Evolutionary conservation across 768 basidiomycete species (phyloP).

Genomic region (Phanerochaete sordida): DNA sequence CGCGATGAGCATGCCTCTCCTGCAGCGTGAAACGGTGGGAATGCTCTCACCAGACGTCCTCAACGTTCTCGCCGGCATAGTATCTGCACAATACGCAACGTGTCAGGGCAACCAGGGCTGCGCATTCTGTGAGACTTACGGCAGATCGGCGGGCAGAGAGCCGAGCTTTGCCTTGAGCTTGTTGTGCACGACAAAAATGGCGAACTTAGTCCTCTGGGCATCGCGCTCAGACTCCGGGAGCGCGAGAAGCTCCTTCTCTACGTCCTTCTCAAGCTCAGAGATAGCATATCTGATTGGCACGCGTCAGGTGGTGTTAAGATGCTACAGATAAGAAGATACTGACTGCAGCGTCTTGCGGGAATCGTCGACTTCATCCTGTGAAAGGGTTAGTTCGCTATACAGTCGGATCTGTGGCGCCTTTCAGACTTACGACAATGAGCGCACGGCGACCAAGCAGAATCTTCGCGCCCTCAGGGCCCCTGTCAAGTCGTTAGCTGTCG

Average conservation of each 20-base stretch:
- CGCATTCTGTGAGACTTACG: slow-evolving; percentile 40
- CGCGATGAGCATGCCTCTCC: slow-evolving; percentile 8
- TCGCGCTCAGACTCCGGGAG: slow-evolving; percentile 74
- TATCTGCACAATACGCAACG: slow-evolving; percentile 41
- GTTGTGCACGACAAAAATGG: slow-evolving; percentile 92
- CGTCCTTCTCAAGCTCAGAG: slow-evolving; percentile 85
- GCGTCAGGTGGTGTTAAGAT: not conserved
- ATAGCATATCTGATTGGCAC: slow-evolving; percentile 70
- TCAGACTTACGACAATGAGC: slow-evolving; percentile 70
- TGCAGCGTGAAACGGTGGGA: slow-evolving; percentile 3
- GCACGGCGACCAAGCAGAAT: slow-evolving; percentile 75
- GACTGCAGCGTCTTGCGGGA: slow-evolving; percentile 86
- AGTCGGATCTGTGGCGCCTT: slow-evolving; percentile 1
- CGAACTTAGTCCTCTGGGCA: slow-evolving; percentile 73
- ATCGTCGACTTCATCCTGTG: slow-evolving; percentile 85
- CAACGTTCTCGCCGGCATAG: slow-evolving; percentile 76
- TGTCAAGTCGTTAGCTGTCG: slow-evolving; percentile 22
- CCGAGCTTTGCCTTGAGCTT: slow-evolving; percentile 87
- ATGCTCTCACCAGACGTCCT: slow-evolving; percentile 62
- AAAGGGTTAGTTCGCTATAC: not conserved
- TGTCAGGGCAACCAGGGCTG: slow-evolving; percentile 19
- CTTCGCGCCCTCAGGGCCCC: slow-evolving; percentile 63
- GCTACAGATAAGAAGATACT: slow-evolving; percentile 22
- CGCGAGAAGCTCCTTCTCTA: slow-evolving; percentile 61
- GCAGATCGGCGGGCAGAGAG: slow-evolving; percentile 59